A percentile compares a stretch with the other conserved stretches of the same genome.
Evolutionary conservation across 2,329 filamentous ascomycete genomes (phyloP).

Genomic region (Aspergillus puulaauensis): DNA sequence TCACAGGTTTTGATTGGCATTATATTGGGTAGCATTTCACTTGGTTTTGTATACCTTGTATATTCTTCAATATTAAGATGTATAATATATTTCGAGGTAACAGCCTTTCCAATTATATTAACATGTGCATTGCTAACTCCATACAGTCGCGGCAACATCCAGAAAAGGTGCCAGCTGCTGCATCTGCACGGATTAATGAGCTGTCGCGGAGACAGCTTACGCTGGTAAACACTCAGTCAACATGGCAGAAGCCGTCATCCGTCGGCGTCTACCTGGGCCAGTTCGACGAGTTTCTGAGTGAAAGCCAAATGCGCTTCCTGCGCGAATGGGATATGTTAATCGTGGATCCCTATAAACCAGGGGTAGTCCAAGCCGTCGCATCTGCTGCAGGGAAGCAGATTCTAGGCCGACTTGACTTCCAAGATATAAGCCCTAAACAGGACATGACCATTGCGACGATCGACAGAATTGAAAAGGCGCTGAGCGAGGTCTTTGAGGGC

Average conservation of each 20-base stretch:
- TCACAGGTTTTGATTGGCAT: conserved; percentile 36
- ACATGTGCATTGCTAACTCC: neutral
- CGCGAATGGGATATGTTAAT: conserved; percentile 46
- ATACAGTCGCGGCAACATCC: conserved; percentile 23
- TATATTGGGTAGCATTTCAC: conserved; percentile 28
- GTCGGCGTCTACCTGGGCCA: conserved; percentile 47
- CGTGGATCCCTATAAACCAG: conserved; percentile 42
- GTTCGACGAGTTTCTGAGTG: conserved; percentile 34
- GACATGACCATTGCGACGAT: conserved; percentile 25
- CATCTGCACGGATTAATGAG: conserved; percentile 23
- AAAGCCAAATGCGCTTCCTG: conserved; percentile 36
- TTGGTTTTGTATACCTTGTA: conserved; percentile 29
- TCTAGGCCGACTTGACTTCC: conserved; percentile 35
- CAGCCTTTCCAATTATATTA: neutral
- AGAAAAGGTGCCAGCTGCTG: conserved; percentile 25
- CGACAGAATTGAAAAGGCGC: conserved; percentile 29
- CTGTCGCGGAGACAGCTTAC: conserved; percentile 23
- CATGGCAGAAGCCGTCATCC: conserved; percentile 29
- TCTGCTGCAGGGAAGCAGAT: conserved; percentile 19
- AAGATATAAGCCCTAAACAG: conserved; percentile 19
- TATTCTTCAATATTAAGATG: conserved; percentile 25
- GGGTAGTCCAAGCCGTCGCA: conserved; percentile 36
- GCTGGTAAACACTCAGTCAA: conserved; percentile 16
- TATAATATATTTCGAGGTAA: conserved; percentile 31
- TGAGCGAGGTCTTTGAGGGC: conserved; percentile 25